These are phyloP conservation scores for Ogataea siamensis DNA, from an alignment of 805 yeast species.

Conservation along the genomic window DNA sequence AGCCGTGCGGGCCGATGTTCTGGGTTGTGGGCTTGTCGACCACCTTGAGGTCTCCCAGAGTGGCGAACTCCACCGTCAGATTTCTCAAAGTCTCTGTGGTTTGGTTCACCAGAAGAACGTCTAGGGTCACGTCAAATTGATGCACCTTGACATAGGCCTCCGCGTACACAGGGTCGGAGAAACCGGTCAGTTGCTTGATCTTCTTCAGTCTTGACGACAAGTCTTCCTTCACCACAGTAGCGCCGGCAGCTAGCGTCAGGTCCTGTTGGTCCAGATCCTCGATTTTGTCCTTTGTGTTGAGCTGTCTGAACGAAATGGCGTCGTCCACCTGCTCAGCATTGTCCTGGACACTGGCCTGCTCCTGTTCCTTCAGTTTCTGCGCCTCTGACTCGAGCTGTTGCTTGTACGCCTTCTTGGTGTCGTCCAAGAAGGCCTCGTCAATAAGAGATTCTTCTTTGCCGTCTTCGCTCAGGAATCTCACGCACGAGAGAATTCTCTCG, in stretches of 20 bases:
- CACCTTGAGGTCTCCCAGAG: slow-evolving; percentile 92
- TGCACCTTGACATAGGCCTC: slow-evolving; percentile 96
- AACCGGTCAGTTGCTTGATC: slow-evolving; percentile 94
- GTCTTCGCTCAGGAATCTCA: slow-evolving; percentile 73
- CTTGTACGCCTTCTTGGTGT: slow-evolving; percentile 82
- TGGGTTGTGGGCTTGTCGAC: slow-evolving; percentile 87
- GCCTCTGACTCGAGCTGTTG: slow-evolving; percentile 63
- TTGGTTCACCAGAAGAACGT: slow-evolving; percentile 91
- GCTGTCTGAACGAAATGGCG: slow-evolving; percentile 74
- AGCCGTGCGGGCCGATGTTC: slow-evolving; percentile 96
- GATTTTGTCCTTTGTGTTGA: slow-evolving; percentile 46
- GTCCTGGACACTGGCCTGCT: slow-evolving; percentile 56
- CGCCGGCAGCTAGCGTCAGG: slow-evolving; percentile 51
- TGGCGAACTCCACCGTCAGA: slow-evolving; percentile 90
- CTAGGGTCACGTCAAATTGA: slow-evolving; percentile 93
- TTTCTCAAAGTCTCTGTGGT: slow-evolving; percentile 88
- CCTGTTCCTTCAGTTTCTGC: slow-evolving; percentile 51
- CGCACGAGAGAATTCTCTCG: slow-evolving; percentile 89
- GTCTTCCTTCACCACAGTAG: slow-evolving; percentile 51
- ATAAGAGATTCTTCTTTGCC: slow-evolving; percentile 44
- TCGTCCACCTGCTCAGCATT: slow-evolving; percentile 79
- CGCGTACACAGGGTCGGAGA: slow-evolving; percentile 96
- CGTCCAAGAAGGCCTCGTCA: slow-evolving; percentile 77
- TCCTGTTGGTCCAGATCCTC: slow-evolving; percentile 56
- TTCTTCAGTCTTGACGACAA: slow-evolving; percentile 78